phyloP scores from a whole-genome alignment of 2,329 filamentous ascomycete species.

The Ilyonectria mors-panacis region DNA sequence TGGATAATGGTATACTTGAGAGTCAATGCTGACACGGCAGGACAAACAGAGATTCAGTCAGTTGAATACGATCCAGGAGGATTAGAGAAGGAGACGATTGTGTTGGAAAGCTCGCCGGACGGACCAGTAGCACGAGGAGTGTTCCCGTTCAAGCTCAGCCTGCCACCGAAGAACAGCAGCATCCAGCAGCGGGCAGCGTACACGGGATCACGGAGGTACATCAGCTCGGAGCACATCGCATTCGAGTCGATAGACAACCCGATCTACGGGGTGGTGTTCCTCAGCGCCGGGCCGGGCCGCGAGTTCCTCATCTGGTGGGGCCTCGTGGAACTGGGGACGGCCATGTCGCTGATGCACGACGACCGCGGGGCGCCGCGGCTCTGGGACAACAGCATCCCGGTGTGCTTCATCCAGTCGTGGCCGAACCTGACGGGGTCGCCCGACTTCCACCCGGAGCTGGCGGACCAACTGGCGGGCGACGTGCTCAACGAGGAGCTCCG shows the following conservation, averaged over 20 bases:
- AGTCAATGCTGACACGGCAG: constrained; percentile 12
- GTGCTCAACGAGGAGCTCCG: constrained; percentile 46
- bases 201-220: constrained; percentile 45
- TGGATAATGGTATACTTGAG: neutral
- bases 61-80: constrained; percentile 46
- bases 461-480: constrained; percentile 44
- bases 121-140: constrained; percentile 43
- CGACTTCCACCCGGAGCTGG: constrained; percentile 39
- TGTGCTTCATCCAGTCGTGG: constrained; percentile 48
- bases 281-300: constrained; percentile 42
- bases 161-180: constrained; percentile 39
- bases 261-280: constrained; percentile 46
- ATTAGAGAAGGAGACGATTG: constrained; percentile 45
- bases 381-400: constrained; percentile 47
- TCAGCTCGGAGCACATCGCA: constrained; percentile 42
- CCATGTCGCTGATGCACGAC: constrained; percentile 43
- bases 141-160: constrained; percentile 46
- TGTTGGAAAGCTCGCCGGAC: constrained; percentile 43
- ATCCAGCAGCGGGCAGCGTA: constrained; percentile 46
- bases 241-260: constrained; percentile 44
- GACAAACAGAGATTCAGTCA: constrained; percentile 39
- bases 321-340: constrained; percentile 45
- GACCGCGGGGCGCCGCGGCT: constrained; percentile 42
- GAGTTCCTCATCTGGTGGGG: constrained; percentile 49
- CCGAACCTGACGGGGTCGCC: constrained; percentile 42